Evolutionary conservation across 1,284 basidiomycete genomes (phyloP).

Genomic region (Sporisorium graminicola): DNA sequence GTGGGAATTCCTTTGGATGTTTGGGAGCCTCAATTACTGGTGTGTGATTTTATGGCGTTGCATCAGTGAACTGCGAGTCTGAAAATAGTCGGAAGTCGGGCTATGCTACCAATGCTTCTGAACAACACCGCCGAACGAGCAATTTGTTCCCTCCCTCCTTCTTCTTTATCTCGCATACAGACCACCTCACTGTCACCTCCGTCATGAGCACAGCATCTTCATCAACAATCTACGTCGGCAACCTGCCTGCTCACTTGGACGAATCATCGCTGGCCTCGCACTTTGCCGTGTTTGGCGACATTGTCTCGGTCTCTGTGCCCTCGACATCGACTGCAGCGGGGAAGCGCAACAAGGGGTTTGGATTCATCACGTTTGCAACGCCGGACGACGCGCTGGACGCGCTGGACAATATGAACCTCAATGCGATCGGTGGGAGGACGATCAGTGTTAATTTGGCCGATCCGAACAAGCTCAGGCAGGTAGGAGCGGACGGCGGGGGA

Average conservation of each 20-base stretch:
- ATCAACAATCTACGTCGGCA: constrained; percentile 38
- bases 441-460: constrained; percentile 47
- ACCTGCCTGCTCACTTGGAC: constrained; percentile 25
- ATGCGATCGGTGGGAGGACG: constrained; percentile 27
- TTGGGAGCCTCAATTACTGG: no score
- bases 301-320: constrained; percentile 47
- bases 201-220: constrained; percentile 1
- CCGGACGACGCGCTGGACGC: constrained; percentile 44
- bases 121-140: no score
- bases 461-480: constrained; percentile 24
- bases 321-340: constrained; percentile 8
- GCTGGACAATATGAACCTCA: constrained; percentile 57
- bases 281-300: constrained; percentile 51
- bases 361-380: constrained; percentile 43
- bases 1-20: no score
- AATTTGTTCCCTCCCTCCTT: no score
- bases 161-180: neutral
- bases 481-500: neutral
- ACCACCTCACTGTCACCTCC: neutral
- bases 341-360: constrained; percentile 42
- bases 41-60: no score
- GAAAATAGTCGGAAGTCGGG: no score
- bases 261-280: constrained; percentile 22
- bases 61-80: no score
- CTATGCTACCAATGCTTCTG: no score